A percentile compares a stretch with the other conserved stretches of the same genome.
Conservation (phyloP, 2,329 filamentous ascomycete genomes). For the Exophiala sp. region DNA sequence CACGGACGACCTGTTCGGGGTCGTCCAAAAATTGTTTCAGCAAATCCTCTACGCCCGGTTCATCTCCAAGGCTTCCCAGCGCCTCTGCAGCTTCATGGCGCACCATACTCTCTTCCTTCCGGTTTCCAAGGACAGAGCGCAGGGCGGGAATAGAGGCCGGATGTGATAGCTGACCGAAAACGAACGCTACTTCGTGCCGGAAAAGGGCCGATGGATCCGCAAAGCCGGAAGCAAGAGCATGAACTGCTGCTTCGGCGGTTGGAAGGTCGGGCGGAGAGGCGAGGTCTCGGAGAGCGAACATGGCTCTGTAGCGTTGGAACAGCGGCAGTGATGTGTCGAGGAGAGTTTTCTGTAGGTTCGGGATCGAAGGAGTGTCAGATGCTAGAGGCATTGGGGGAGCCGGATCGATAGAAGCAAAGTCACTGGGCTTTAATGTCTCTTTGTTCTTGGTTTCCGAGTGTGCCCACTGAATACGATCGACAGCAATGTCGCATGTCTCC, state of each 20-base stretch:
- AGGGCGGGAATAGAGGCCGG: slow-evolving; percentile 94
- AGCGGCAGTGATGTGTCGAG: slow-evolving; percentile 73
- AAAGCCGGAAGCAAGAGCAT: slow-evolving; percentile 79
- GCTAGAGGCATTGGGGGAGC: slow-evolving; percentile 77
- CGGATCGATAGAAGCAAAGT: slow-evolving; percentile 92
- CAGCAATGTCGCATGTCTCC: slow-evolving; percentile 95
- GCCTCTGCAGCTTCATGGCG: slow-evolving; percentile 96
- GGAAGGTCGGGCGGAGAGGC: slow-evolving; percentile 87
- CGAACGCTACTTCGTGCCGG: slow-evolving; percentile 95
- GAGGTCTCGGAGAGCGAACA: slow-evolving; percentile 94
- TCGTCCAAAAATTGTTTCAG: slow-evolving; percentile 81
- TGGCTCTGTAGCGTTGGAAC: slow-evolving; percentile 91
- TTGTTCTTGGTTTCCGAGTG: slow-evolving; percentile 63
- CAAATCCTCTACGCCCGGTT: slow-evolving; percentile 83
- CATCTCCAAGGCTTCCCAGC: slow-evolving; percentile 85
- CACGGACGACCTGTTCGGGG: slow-evolving; percentile 84
- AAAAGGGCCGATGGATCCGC: slow-evolving; percentile 84
- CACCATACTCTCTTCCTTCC: slow-evolving; percentile 87
- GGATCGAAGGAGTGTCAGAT: slow-evolving; percentile 57
- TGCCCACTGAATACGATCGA: slow-evolving; percentile 91
- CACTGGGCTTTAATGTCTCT: slow-evolving; percentile 78
- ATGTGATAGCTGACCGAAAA: slow-evolving; percentile 93
- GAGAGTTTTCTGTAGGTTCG: slow-evolving; percentile 67
- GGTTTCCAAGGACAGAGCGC: slow-evolving; percentile 68
- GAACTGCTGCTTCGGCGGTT: slow-evolving; percentile 79